These are phyloP conservation scores for Thermoascus crustaceus DNA, from an alignment of 2,329 filamentous ascomycete genomes.

Conservation along the genomic window DNA sequence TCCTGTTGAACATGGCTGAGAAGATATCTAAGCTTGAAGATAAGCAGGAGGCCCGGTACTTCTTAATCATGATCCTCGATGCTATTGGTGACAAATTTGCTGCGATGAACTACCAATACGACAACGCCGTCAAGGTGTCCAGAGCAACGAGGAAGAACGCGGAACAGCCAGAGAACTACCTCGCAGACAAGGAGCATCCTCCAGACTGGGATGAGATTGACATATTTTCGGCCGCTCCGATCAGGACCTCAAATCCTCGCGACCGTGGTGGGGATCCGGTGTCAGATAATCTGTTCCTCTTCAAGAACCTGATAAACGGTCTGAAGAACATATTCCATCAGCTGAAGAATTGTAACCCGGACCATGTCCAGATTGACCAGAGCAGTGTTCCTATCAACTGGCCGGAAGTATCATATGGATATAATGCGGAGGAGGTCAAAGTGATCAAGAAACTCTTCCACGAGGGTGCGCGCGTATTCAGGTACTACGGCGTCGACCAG, in stretches of 20 bases:
- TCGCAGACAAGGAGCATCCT: slow-evolving; percentile 69
- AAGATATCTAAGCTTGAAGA: slow-evolving; percentile 91
- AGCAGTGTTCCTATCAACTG: slow-evolving; percentile 79
- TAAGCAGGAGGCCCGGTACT: slow-evolving; percentile 89
- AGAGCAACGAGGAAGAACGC: slow-evolving; percentile 62
- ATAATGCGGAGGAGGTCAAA: slow-evolving; percentile 92
- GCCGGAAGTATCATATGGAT: slow-evolving; percentile 92
- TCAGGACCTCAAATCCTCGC: slow-evolving; percentile 86
- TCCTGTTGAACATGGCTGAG: slow-evolving; percentile 95
- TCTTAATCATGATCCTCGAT: slow-evolving; percentile 93
- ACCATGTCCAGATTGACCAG: slow-evolving; percentile 59
- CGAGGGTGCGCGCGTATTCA: slow-evolving; percentile 90
- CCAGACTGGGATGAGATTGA: slow-evolving; percentile 98
- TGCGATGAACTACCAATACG: slow-evolving; percentile 92
- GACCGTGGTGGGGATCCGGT: slow-evolving; percentile 87
- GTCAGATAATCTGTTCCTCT: slow-evolving; percentile 93
- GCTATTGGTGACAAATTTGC: slow-evolving; percentile 98
- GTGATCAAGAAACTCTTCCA: slow-evolving; percentile 96
- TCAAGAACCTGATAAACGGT: slow-evolving; percentile 91
- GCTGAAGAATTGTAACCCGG: slow-evolving; percentile 77
- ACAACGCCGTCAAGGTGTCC: slow-evolving; percentile 89
- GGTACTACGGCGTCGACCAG: slow-evolving; percentile 91
- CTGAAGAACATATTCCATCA: slow-evolving; percentile 96
- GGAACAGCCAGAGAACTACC: slow-evolving; percentile 67
- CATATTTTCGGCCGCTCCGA: slow-evolving; percentile 91